Evolutionary conservation across 1,139 yeast genomes (phyloP).

Genomic region (Hemisphaericaspora subhashii): DNA sequence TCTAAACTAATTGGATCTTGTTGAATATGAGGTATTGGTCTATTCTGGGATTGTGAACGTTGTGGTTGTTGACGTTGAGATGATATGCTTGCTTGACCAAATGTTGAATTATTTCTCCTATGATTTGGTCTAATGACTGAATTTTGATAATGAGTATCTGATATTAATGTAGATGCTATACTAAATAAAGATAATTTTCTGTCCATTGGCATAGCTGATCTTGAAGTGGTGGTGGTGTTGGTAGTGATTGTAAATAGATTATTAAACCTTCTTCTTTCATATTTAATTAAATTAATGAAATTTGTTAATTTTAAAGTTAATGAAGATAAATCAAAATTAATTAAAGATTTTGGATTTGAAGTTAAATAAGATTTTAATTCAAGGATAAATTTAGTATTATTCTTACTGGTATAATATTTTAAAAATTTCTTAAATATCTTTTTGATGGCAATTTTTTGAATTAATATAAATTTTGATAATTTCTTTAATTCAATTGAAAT

Average conservation of each 20-base stretch:
- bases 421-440: constrained; percentile 79
- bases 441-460: constrained; percentile 79
- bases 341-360: constrained; percentile 53
- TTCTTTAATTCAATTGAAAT: constrained; percentile 65
- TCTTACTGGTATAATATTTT: constrained; percentile 52
- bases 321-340: constrained; percentile 62
- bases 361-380: constrained; percentile 37
- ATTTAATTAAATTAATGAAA: constrained; percentile 23
- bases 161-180: constrained; percentile 12
- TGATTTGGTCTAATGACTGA: constrained; percentile 10
- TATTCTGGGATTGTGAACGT: constrained; percentile 8
- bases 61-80: constrained; percentile 9
- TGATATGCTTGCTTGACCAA: not conserved
- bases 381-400: constrained; percentile 36
- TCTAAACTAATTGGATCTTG: constrained; percentile 15
- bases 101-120: not conserved
- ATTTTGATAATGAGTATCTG: constrained; percentile 14
- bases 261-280: constrained; percentile 16
- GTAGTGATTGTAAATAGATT: constrained; percentile 1
- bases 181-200: constrained; percentile 16
- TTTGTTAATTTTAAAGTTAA: constrained; percentile 62
- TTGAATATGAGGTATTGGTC: constrained; percentile 7
- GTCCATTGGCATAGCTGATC: not conserved
- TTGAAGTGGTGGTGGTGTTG: not conserved
- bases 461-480: constrained; percentile 68